These are phyloP conservation scores for Trichoderma arundinaceum DNA, from an alignment of 2,329 filamentous ascomycete species.

Conservation along the genomic window DNA sequence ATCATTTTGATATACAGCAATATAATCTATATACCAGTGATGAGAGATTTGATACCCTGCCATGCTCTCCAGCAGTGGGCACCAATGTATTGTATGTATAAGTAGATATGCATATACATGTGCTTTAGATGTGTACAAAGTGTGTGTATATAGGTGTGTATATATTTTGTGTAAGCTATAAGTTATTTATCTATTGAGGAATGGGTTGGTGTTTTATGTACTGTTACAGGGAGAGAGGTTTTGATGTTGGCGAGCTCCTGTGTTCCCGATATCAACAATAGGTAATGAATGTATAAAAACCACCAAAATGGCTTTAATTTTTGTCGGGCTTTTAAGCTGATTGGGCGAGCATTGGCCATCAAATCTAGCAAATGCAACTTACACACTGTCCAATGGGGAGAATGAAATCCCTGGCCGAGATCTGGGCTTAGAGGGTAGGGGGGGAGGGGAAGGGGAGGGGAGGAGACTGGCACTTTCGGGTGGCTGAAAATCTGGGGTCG, in stretches of 20 bases:
- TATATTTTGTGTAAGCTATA: background rate
- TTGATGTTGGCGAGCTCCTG: too few species aligned
- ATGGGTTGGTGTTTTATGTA: background rate
- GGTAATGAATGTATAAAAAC: too few species aligned
- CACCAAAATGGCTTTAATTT: background rate
- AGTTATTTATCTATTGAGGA: too few species aligned
- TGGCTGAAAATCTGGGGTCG: slow-evolving; percentile 26
- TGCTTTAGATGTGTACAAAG: too few species aligned
- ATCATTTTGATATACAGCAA: slow-evolving; percentile 15
- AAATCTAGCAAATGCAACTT: background rate
- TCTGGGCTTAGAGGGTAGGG: background rate
- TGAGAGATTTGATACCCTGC: background rate
- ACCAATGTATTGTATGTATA: background rate
- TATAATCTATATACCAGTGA: background rate
- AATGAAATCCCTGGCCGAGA: slow-evolving; percentile 5
- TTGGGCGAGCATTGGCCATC: background rate
- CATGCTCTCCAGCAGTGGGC: background rate
- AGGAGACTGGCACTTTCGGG: background rate
- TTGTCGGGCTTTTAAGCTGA: background rate
- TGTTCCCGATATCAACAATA: too few species aligned
- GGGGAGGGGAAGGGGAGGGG: background rate
- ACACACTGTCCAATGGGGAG: slow-evolving; percentile 26
- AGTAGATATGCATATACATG: background rate
- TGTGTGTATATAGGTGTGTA: background rate
- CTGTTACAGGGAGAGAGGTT: too few species aligned